phyloP scores from a whole-genome alignment of 306 rosid genomes.

The Amphicarpaea edgeworthii region DNA sequence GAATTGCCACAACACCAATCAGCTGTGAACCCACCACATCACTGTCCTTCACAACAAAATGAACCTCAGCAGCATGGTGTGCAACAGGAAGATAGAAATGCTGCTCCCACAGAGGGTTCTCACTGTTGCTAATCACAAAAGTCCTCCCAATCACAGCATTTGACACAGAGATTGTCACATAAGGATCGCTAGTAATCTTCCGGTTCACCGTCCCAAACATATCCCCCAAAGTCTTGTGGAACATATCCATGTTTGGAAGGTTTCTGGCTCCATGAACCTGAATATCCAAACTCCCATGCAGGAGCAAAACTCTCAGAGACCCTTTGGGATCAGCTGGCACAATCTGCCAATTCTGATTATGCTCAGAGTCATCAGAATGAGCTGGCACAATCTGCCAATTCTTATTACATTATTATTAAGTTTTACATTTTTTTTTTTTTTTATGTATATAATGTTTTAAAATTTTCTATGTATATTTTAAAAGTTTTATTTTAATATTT shows the following conservation, averaged over 20 bases:
- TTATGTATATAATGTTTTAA: no score
- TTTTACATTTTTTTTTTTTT: no score
- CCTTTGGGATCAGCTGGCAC: constrained; percentile 68
- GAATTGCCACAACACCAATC: constrained; percentile 83
- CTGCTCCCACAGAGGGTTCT: constrained; percentile 91
- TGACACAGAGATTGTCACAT: constrained; percentile 72
- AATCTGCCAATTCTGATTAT: constrained; percentile 66
- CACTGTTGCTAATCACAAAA: constrained; percentile 88
- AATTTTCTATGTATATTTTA: no score
- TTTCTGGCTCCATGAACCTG: constrained; percentile 72
- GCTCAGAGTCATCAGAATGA: constrained; percentile 63
- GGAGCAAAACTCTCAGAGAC: constrained; percentile 76
- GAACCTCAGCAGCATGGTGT: constrained; percentile 81
- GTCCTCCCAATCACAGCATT: constrained; percentile 93
- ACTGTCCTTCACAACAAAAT: constrained; percentile 89
- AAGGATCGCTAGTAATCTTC: constrained; percentile 96
- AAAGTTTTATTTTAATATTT: no score
- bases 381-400: no score
- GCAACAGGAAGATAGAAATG: constrained; percentile 91
- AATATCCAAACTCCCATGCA: constrained; percentile 93
- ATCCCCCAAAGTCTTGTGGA: constrained; percentile 89
- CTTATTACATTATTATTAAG: no score
- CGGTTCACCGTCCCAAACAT: constrained; percentile 58
- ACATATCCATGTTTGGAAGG: constrained; percentile 98
- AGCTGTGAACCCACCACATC: constrained; percentile 94